Percentiles rank a stretch among this genome's conserved stretches.
Evolutionary conservation across 106 monocot genomes (phyloP).

Genomic region (Narthecium ossifragum): DNA sequence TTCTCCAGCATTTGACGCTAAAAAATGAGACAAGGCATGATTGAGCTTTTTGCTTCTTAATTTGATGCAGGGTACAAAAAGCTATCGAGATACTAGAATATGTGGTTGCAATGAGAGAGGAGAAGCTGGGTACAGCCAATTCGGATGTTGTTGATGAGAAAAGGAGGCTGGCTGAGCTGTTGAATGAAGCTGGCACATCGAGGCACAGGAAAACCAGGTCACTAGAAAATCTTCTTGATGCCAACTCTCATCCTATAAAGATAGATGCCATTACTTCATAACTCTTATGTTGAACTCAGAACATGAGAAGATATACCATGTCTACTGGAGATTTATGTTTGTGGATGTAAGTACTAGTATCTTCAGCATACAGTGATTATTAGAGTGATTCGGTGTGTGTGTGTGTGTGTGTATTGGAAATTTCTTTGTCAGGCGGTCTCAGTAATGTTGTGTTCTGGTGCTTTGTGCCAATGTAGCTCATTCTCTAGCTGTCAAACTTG

Average conservation of each 20-base stretch:
- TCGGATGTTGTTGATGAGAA: constrained; percentile 41
- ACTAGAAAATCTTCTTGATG: constrained; percentile 21
- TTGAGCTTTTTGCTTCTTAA: neutral
- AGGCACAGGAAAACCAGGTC: constrained; percentile 27
- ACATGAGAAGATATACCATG: too few relatives aligned
- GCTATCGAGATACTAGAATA: constrained; percentile 37
- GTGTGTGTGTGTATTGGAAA: too few relatives aligned
- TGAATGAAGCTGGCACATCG: constrained; percentile 31
- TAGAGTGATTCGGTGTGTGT: too few relatives aligned
- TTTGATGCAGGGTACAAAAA: constrained; percentile 18
- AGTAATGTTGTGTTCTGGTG: too few relatives aligned
- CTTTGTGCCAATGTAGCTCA: too few relatives aligned
- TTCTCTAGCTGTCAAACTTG: too few relatives aligned
- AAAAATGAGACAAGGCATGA: too few relatives aligned
- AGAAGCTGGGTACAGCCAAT: constrained; percentile 39
- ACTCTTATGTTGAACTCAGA: neutral
- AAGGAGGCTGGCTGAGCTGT: constrained; percentile 26
- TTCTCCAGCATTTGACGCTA: too few relatives aligned
- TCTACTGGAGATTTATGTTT: too few relatives aligned
- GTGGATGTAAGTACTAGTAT: too few relatives aligned
- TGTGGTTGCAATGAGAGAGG: constrained; percentile 34
- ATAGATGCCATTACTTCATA: neutral
- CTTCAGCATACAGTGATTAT: too few relatives aligned
- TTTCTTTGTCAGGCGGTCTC: too few relatives aligned
- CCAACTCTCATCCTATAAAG: constrained; percentile 1